Conservation (phyloP, 2,329 filamentous ascomycete genomes). For the Ramularia endophylla region DNA sequence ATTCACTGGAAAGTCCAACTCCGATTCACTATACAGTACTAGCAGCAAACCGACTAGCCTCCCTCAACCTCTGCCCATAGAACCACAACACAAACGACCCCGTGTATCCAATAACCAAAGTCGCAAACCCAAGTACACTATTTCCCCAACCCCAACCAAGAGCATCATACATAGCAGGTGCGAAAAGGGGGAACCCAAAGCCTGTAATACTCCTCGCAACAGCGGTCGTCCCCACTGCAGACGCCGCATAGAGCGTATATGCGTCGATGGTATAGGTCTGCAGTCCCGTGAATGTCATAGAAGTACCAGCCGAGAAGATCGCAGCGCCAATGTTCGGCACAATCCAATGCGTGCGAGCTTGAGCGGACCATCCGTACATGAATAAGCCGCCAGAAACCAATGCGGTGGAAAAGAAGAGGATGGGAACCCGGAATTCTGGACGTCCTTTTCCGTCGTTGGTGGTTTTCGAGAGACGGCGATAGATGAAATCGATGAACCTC, state of each 20-base stretch:
- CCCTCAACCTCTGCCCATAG: constrained; percentile 29
- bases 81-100: constrained; percentile 40
- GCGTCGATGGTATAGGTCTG: constrained; percentile 56
- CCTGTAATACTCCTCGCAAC: constrained; percentile 50
- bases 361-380: constrained; percentile 53
- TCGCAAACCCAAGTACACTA: constrained; percentile 49
- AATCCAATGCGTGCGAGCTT: too few species aligned
- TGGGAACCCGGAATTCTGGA: constrained; percentile 40
- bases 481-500: constrained; percentile 25
- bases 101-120: constrained; percentile 44
- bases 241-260: constrained; percentile 41
- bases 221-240: constrained; percentile 47
- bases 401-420: constrained; percentile 48
- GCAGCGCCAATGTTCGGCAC: constrained; percentile 52
- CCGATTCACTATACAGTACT: too few species aligned
- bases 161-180: constrained; percentile 41
- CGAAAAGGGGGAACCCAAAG: constrained; percentile 55
- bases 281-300: constrained; percentile 49
- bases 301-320: constrained; percentile 47
- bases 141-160: constrained; percentile 46
- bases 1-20: too few species aligned
- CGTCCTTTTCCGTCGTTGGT: constrained; percentile 20
- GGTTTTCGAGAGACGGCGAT: constrained; percentile 21
- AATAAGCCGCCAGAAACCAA: constrained; percentile 50
- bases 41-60: constrained; percentile 23